phyloP scores from a whole-genome alignment of 2,329 filamentous ascomycete genomes.

The Claviceps purpurea region DNA sequence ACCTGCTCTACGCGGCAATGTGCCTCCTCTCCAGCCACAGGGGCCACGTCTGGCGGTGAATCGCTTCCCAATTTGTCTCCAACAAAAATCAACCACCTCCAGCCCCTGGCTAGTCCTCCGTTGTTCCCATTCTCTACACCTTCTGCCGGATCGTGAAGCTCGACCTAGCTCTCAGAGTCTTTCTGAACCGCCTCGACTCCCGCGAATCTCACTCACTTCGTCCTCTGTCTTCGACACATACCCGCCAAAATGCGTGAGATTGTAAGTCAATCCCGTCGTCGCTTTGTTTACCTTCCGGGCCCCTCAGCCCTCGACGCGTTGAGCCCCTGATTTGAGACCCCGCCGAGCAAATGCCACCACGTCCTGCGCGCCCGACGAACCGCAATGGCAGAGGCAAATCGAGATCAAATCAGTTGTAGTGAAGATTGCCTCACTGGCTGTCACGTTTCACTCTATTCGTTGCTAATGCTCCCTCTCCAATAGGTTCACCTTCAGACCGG shows the following conservation, averaged over 20 bases:
- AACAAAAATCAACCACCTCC: constrained; percentile 15
- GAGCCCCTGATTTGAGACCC: constrained; percentile 24
- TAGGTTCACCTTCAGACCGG: constrained; percentile 99
- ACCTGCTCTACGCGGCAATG: constrained; percentile 5
- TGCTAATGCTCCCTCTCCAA: constrained; percentile 32
- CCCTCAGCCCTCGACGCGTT: constrained; percentile 24
- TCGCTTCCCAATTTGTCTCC: constrained; percentile 11
- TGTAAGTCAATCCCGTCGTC: constrained; percentile 33
- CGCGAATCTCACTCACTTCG: constrained; percentile 9
- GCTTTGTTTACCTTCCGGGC: constrained; percentile 6
- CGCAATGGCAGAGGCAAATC: neutral
- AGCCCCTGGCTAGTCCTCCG: constrained; percentile 10
- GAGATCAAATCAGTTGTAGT: constrained; percentile 15
- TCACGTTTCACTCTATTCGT: constrained; percentile 24
- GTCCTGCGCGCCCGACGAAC: neutral
- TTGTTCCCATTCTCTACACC: constrained; percentile 14
- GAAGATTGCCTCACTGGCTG: constrained; percentile 27
- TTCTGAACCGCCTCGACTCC: constrained; percentile 8
- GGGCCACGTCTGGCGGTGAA: constrained; percentile 14
- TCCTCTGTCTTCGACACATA: constrained; percentile 10
- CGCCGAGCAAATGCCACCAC: constrained; percentile 13
- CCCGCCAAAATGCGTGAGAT: constrained; percentile 52
- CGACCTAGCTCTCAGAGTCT: constrained; percentile 19
- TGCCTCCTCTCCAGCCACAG: constrained; percentile 6
- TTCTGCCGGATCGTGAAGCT: constrained; percentile 19